Evolutionary conservation across 2,329 filamentous ascomycete genomes (phyloP).

Genomic region (Tolypocladium cylindrosporum): DNA sequence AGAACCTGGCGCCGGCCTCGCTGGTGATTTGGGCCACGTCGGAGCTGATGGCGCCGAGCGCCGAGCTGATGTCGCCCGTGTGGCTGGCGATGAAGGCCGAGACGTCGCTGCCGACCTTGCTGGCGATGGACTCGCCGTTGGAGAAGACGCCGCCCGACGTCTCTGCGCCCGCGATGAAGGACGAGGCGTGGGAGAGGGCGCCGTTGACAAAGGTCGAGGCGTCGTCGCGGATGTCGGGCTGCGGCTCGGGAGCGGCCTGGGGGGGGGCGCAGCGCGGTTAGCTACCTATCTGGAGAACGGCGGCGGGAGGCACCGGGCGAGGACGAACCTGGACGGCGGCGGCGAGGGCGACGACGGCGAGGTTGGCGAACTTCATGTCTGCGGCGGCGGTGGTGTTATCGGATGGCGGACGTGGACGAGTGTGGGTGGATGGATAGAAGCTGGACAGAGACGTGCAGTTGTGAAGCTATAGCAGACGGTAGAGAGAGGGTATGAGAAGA

Average conservation of each 20-base stretch:
- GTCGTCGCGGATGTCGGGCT: slow-evolving; percentile 5
- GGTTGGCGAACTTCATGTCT: slow-evolving; percentile 28
- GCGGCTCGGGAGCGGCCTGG: slow-evolving; percentile 4
- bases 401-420: background rate
- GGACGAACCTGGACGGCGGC: slow-evolving; percentile 19
- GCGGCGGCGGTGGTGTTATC: slow-evolving; percentile 1
- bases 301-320: no score
- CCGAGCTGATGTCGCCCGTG: slow-evolving; percentile 2
- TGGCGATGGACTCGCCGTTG: slow-evolving; percentile 5
- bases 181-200: background rate
- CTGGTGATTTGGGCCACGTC: slow-evolving; percentile 5
- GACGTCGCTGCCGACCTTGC: slow-evolving; percentile 2
- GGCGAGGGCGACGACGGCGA: slow-evolving; percentile 19
- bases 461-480: background rate
- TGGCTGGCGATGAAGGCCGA: slow-evolving; percentile 1
- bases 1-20: slow-evolving; percentile 13
- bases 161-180: background rate
- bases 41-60: background rate
- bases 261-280: background rate
- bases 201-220: background rate
- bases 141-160: slow-evolving; percentile 2
- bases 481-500: background rate
- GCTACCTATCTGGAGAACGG: background rate
- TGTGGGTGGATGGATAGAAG: background rate
- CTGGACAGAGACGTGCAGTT: background rate